These are phyloP conservation scores for Kazachstania taianensis DNA, from an alignment of 805 yeast species.

Conservation along the genomic window DNA sequence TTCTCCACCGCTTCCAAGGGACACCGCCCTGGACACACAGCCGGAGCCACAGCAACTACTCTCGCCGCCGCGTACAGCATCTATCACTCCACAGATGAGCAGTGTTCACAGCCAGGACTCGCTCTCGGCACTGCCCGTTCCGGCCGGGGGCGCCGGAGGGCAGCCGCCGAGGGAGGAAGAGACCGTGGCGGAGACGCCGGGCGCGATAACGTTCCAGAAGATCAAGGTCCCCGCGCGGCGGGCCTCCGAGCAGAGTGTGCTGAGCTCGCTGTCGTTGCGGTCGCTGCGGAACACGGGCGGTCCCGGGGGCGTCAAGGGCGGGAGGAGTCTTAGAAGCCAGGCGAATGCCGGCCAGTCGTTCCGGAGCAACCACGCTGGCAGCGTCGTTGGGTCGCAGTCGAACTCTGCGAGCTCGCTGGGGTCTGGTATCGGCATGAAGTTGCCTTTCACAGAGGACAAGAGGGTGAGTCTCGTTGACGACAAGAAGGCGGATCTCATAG, in stretches of 20 bases:
- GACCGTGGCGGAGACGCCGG: not conserved
- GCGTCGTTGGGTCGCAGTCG: too few species aligned
- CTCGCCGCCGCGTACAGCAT: too few species aligned
- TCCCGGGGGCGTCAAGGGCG: not conserved
- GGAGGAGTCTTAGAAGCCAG: not conserved
- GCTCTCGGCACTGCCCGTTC: too few species aligned
- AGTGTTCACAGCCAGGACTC: too few species aligned
- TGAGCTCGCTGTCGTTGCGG: slow-evolving; percentile 50
- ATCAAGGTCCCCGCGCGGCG: slow-evolving; percentile 45
- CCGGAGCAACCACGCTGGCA: not conserved
- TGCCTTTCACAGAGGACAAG: not conserved
- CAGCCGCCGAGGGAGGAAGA: too few species aligned
- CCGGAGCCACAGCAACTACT: too few species aligned
- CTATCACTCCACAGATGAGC: too few species aligned
- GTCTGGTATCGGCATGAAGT: not conserved
- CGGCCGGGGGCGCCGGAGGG: too few species aligned
- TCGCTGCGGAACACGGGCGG: slow-evolving; percentile 39
- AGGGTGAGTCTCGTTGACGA: not conserved
- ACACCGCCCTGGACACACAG: too few species aligned
- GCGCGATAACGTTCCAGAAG: slow-evolving; percentile 35
- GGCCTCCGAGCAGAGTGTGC: slow-evolving; percentile 33
- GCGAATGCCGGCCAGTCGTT: slow-evolving; percentile 7
- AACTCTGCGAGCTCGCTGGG: slow-evolving; percentile 3
- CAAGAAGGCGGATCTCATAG: not conserved
- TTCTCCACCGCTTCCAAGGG: too few species aligned